Conservation (phyloP, 495 filamentous ascomycete species). For the Aspergillus sclerotioniger region DNA sequence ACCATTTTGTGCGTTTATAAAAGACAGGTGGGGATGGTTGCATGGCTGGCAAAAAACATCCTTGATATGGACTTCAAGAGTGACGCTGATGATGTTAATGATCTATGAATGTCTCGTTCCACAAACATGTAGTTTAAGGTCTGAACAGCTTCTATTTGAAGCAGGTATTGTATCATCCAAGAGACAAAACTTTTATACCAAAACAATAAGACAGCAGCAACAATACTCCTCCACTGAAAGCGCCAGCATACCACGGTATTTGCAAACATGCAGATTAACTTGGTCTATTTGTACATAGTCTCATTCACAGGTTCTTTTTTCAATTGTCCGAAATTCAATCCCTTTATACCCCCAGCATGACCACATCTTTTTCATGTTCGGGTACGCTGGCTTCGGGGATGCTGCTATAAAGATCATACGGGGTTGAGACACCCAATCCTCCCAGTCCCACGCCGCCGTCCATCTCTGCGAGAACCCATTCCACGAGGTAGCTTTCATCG, state of each 20-base stretch:
- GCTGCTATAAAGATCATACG: constrained; percentile 9
- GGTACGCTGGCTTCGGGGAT: constrained; percentile 24
- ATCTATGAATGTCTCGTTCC: no score
- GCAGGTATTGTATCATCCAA: constrained; percentile 4
- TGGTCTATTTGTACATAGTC: constrained; percentile 24
- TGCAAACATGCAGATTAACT: constrained; percentile 15
- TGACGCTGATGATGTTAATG: background rate
- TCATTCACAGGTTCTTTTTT: constrained; percentile 10
- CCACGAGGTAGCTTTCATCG: constrained; percentile 93
- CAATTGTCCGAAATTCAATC: background rate
- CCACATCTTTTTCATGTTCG: constrained; percentile 45
- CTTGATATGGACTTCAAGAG: background rate
- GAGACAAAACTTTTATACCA: constrained; percentile 14
- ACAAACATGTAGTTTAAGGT: background rate
- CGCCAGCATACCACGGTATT: constrained; percentile 19
- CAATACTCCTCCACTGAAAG: constrained; percentile 22
- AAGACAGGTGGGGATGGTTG: background rate
- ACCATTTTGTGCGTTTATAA: background rate
- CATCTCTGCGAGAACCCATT: constrained; percentile 93
- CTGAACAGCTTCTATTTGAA: background rate
- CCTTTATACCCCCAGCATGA: constrained; percentile 42
- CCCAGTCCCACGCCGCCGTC: constrained; percentile 58
- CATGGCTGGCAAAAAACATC: background rate
- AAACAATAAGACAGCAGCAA: constrained; percentile 12
- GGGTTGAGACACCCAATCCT: constrained; percentile 26